phyloP scores from a whole-genome alignment of 163 green algal genomes.

The Picocystis sp. region DNA sequence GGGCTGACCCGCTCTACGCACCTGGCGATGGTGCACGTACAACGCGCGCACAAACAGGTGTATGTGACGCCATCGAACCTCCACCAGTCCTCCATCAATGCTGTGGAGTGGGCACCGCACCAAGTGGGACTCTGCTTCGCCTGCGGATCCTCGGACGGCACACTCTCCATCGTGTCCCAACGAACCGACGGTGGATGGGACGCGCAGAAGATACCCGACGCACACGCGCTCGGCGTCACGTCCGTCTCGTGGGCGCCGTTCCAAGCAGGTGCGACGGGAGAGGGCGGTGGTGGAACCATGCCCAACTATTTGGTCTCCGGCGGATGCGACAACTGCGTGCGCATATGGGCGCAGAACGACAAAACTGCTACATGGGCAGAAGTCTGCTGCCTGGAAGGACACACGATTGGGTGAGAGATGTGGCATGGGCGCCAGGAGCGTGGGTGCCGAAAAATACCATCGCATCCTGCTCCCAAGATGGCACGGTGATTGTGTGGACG shows the following conservation, averaged over 20 bases:
- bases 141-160: constrained; percentile 74
- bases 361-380: constrained; percentile 28
- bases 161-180: constrained; percentile 57
- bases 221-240: constrained; percentile 63
- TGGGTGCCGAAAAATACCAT: constrained; percentile 70
- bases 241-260: constrained; percentile 73
- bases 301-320: constrained; percentile 53
- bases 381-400: constrained; percentile 40
- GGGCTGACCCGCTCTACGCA: too few species aligned
- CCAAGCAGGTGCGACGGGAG: constrained; percentile 31
- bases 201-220: constrained; percentile 19
- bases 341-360: constrained; percentile 35
- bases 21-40: too few species aligned
- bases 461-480: constrained; percentile 77
- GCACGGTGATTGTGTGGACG: constrained; percentile 32
- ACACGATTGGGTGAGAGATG: constrained; percentile 95
- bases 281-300: background rate
- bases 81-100: constrained; percentile 85
- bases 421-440: constrained; percentile 83
- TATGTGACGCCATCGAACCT: constrained; percentile 36
- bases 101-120: constrained; percentile 76
- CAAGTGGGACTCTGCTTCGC: constrained; percentile 78
- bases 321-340: constrained; percentile 79
- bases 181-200: constrained; percentile 21
- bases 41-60: constrained; percentile 13